Percentiles rank a stretch among this genome's conserved stretches.
These are phyloP conservation scores for Coelastrella sp. DNA, from an alignment of 139 green algal genomes.

Conservation along the genomic window DNA sequence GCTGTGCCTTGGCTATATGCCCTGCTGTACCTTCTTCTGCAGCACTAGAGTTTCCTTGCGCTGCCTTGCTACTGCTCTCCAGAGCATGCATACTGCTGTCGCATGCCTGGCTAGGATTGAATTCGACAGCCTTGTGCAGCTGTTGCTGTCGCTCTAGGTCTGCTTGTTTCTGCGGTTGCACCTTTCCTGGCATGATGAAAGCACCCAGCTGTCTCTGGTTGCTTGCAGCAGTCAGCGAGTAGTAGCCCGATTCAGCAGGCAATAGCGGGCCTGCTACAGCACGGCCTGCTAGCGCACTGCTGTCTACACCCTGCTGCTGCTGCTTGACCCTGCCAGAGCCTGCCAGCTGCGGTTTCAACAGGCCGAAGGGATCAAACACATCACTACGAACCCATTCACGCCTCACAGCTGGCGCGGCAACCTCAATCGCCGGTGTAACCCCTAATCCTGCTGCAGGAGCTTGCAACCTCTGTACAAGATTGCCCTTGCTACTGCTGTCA, in stretches of 20 bases:
- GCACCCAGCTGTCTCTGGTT: background rate
- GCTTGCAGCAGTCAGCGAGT: background rate
- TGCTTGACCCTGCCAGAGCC: background rate
- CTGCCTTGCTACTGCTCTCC: too few relatives aligned
- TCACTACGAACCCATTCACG: background rate
- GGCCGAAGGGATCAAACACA: background rate
- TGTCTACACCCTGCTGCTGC: background rate
- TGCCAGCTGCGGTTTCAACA: constrained; percentile 2
- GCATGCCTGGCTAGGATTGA: background rate
- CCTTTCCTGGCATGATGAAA: background rate
- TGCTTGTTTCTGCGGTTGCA: background rate
- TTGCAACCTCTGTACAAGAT: too few relatives aligned
- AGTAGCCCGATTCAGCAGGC: background rate
- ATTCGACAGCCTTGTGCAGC: background rate
- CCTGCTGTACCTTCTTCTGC: too few relatives aligned
- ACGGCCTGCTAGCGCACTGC: background rate
- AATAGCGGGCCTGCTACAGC: background rate
- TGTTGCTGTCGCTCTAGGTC: background rate
- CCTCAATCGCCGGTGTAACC: background rate
- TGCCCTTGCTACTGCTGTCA: too few relatives aligned
- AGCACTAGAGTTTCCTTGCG: too few relatives aligned
- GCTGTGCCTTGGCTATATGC: too few relatives aligned
- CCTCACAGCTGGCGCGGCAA: background rate
- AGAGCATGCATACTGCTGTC: background rate
- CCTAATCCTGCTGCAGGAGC: too few relatives aligned